Conservation (phyloP, 176 grass and related monocot species). For the Triticum timopheevii region DNA sequence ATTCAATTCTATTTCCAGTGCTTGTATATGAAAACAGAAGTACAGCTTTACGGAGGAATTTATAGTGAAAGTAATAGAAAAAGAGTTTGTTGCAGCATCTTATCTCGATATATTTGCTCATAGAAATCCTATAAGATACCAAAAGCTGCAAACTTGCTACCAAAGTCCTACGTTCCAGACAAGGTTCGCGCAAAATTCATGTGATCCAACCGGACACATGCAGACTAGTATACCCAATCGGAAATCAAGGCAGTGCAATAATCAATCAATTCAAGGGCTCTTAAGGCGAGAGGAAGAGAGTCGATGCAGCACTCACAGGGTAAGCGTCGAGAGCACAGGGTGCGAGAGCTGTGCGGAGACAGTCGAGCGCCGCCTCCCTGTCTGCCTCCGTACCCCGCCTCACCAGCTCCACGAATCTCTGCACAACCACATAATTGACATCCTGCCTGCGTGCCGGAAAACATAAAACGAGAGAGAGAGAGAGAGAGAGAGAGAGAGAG, state of each 20-base stretch:
- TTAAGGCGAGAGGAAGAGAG: neutral
- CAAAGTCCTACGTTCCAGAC: neutral
- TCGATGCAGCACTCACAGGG: conserved; percentile 53
- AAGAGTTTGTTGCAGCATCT: neutral
- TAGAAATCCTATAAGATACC: neutral
- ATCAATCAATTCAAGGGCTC: neutral
- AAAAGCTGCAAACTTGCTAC: neutral
- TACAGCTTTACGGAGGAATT: neutral
- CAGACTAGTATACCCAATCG: neutral
- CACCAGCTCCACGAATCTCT: conserved; percentile 95
- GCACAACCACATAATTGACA: conserved; percentile 12
- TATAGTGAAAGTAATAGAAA: neutral
- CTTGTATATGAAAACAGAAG: neutral
- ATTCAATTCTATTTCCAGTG: neutral
- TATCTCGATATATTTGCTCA: neutral
- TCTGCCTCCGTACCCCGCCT: conserved; percentile 74
- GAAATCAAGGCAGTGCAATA: neutral
- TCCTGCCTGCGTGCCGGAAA: neutral
- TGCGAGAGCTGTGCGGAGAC: conserved; percentile 73
- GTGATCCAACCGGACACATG: conserved; percentile 3
- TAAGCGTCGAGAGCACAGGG: conserved; percentile 94
- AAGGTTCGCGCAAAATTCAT: neutral
- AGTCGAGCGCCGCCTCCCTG: conserved; percentile 65
- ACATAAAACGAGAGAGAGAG: neutral
- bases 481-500: neutral